phyloP scores from a whole-genome alignment of 345 rosid genomes.

The Hibiscus mutabilis region DNA sequence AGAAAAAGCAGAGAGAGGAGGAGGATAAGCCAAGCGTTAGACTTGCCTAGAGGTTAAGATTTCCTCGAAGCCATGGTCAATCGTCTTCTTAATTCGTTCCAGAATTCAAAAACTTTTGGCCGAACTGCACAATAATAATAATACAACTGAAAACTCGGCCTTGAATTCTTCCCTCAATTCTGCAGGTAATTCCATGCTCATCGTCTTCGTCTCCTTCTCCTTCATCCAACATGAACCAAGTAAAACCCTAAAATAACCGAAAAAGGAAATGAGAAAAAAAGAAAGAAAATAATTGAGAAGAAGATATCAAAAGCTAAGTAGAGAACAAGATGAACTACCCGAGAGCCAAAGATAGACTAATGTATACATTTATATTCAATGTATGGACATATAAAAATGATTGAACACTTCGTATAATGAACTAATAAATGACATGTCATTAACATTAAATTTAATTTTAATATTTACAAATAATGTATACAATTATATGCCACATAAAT shows the following conservation, averaged over 20 bases:
- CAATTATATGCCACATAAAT: too few relatives aligned
- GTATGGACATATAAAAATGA: background rate
- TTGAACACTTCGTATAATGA: too few relatives aligned
- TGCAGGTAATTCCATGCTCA: background rate
- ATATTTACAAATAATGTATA: too few relatives aligned
- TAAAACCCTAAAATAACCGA: background rate
- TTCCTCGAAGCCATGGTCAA: slow-evolving; percentile 14
- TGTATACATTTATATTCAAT: background rate
- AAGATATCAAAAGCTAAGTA: background rate
- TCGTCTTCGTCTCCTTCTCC: background rate
- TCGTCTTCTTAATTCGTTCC: background rate
- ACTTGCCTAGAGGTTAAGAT: slow-evolving; percentile 52
- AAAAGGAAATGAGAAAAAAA: background rate
- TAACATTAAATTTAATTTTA: too few relatives aligned
- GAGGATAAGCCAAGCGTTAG: slow-evolving; percentile 50
- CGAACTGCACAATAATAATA: background rate
- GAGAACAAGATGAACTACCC: background rate
- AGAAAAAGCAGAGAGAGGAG: background rate
- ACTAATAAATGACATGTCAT: too few relatives aligned
- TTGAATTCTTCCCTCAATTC: slow-evolving; percentile 7
- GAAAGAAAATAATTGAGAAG: background rate
- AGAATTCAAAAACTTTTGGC: background rate
- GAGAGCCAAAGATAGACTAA: background rate
- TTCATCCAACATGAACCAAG: background rate
- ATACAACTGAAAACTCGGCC: background rate